These are phyloP conservation scores for Pythium chondricola DNA, from an alignment of 352 stramenopile genomes.

Conservation along the genomic window DNA sequence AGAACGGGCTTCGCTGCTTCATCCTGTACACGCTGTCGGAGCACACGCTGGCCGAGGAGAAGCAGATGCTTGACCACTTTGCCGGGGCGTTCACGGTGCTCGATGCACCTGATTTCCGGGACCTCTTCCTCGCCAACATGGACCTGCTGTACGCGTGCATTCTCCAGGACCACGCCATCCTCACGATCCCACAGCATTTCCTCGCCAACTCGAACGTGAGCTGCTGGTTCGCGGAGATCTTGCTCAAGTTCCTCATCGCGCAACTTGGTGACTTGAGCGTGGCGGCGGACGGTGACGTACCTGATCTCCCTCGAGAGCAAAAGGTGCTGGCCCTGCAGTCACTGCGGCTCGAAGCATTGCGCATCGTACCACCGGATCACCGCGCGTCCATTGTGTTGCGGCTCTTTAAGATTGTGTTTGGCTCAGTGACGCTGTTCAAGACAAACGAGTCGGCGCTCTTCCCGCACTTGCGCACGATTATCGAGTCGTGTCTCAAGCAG, in stretches of 20 bases:
- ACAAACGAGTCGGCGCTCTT: conserved; percentile 94
- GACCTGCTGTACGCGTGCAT: conserved; percentile 90
- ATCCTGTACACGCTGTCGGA: conserved; percentile 89
- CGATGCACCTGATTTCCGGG: conserved; percentile 91
- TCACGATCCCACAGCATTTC: conserved; percentile 94
- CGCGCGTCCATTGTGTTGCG: conserved; percentile 86
- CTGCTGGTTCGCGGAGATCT: conserved; percentile 92
- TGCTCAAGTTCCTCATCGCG: conserved; percentile 93
- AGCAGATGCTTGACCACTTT: conserved; percentile 97
- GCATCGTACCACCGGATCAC: conserved; percentile 56
- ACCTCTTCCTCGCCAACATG: conserved; percentile 88
- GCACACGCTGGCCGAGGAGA: conserved; percentile 84
- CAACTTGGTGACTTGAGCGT: conserved; percentile 91
- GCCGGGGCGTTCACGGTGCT: conserved; percentile 95
- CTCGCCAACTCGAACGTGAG: conserved; percentile 91
- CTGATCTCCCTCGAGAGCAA: conserved; percentile 65
- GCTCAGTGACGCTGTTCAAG: conserved; percentile 93
- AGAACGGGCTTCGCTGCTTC: conserved; percentile 91
- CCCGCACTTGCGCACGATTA: conserved; percentile 91
- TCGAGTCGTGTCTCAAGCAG: conserved; percentile 89
- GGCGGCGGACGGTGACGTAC: conserved; percentile 64
- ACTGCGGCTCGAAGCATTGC: conserved; percentile 78
- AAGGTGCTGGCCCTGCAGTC: conserved; percentile 74
- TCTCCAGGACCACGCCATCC: conserved; percentile 89
- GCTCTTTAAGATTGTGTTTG: conserved; percentile 95